phyloP scores from a whole-genome alignment of 2,329 filamentous ascomycete species.

The Bretziella fagacearum region DNA sequence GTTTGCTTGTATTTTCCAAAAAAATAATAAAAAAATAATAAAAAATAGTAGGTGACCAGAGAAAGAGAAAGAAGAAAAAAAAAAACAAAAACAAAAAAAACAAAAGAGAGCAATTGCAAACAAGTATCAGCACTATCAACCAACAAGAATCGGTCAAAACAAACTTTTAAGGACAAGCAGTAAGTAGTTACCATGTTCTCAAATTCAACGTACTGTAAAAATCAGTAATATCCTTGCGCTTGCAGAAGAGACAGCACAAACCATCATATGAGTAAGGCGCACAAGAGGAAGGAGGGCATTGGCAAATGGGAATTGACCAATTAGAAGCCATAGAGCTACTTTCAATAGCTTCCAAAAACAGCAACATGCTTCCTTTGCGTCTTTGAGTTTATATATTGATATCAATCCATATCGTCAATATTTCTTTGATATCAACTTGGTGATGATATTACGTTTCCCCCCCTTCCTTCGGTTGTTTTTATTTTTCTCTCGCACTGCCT shows the following conservation, averaged over 20 bases:
- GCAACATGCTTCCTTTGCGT: too few species aligned
- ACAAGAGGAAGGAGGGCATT: neutral
- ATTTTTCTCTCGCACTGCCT: neutral
- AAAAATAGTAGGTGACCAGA: too few species aligned
- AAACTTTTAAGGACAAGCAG: neutral
- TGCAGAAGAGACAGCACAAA: neutral
- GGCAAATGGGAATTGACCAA: neutral
- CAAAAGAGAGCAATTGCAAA: too few species aligned
- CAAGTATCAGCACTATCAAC: too few species aligned
- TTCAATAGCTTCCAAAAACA: neutral
- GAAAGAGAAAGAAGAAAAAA: too few species aligned
- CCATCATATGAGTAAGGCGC: neutral
- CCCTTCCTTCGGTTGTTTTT: too few species aligned
- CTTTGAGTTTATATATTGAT: too few species aligned
- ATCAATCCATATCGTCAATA: neutral
- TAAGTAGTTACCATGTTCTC: neutral
- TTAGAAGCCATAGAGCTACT: neutral
- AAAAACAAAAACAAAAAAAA: too few species aligned
- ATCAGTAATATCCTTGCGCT: neutral
- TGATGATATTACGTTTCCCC: too few species aligned
- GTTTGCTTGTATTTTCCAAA: neutral
- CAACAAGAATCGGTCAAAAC: too few species aligned
- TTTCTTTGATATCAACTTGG: too few species aligned
- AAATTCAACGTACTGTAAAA: neutral
- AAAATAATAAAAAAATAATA: too few species aligned